A percentile compares a stretch with the other conserved stretches of the same genome.
Evolutionary conservation across 192 early-diverging fungal species (phyloP).

Genomic region (Linnemannia exigua): DNA sequence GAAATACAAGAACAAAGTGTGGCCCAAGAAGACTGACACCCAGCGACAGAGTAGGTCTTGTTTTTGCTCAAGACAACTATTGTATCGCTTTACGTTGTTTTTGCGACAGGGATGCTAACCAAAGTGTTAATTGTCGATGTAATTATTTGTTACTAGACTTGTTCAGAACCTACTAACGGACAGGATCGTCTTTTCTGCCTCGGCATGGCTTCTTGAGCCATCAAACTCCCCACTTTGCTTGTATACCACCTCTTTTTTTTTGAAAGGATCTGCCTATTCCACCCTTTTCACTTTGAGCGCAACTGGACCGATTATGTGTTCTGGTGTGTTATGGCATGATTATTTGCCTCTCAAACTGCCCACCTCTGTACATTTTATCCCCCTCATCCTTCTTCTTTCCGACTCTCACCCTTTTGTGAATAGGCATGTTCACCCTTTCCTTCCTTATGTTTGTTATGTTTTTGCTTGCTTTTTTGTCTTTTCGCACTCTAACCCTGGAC

Average conservation of each 20-base stretch:
- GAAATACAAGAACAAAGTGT: conserved; percentile 57
- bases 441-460: conserved; percentile 12
- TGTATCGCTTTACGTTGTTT: not conserved
- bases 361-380: conserved; percentile 43
- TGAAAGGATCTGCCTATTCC: not conserved
- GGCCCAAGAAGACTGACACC: conserved; percentile 45
- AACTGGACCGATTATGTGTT: conserved; percentile 7
- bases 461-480: conserved; percentile 12
- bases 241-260: conserved; percentile 13
- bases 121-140: not conserved
- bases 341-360: conserved; percentile 45
- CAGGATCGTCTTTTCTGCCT: not conserved
- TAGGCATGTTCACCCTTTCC: not conserved
- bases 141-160: conserved; percentile 12
- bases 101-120: not conserved
- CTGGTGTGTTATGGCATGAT: conserved; percentile 35
- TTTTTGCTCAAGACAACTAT: not conserved
- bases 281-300: conserved; percentile 26
- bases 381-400: not conserved
- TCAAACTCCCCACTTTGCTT: not conserved
- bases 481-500: conserved; percentile 30
- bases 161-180: conserved; percentile 35
- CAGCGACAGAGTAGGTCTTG: conserved; percentile 31
- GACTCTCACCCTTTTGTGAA: not conserved
- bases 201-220: not conserved